Evolutionary conservation across 768 basidiomycete genomes (phyloP), one percentile per base, ranked within the genome.

Genomic region (Podaxis pistillaris): DNA sequence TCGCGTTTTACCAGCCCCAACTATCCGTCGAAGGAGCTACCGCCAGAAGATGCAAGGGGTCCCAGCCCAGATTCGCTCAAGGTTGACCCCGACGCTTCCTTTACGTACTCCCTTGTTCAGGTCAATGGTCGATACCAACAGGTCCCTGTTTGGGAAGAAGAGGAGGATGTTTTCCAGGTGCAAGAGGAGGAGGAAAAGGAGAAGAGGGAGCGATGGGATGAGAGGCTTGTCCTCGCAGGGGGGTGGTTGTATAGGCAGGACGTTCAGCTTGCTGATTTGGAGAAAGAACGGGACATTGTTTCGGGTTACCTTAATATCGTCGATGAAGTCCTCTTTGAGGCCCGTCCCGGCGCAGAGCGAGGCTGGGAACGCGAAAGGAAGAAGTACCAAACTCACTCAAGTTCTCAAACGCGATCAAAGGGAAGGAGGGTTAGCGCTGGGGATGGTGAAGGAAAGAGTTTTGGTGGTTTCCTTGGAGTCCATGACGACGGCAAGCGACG

Each of bases 131-230:
- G 83, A 30, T 74, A 78, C 41, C 84, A 86, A 66, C 81, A 79
- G 17, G 80, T 94, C 7, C 89, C 90, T 0, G 90, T 94, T 1
- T 94, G 93, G 93, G 89, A 91, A 64, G 89, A 91, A 64, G 88
- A 89, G 56, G 80, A 85, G 13, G 83, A 82, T 38, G 71, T 76
- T n/a, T 69, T 75, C 12, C 71, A 78, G 3, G 79, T 78, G 19
- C 79, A 78, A 36, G 74, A 81, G 49, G 80, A 79, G 64, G 62
- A 61, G 37, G 57, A 47, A 22, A 82, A 83, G 64, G 83, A 86
- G 68, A 88, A 87, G 72, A 80, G 82, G 44, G 89, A 91, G 65
- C 76, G 80, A 17, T 94, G 93, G 93, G 93, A 94, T 68, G 89
- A 93, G 69, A 79, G 86, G 38, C 81, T 94, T 11, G 87, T 93